Evolutionary conservation across 306 rosid species (phyloP).

Genomic region (Styphnolobium japonicum): DNA sequence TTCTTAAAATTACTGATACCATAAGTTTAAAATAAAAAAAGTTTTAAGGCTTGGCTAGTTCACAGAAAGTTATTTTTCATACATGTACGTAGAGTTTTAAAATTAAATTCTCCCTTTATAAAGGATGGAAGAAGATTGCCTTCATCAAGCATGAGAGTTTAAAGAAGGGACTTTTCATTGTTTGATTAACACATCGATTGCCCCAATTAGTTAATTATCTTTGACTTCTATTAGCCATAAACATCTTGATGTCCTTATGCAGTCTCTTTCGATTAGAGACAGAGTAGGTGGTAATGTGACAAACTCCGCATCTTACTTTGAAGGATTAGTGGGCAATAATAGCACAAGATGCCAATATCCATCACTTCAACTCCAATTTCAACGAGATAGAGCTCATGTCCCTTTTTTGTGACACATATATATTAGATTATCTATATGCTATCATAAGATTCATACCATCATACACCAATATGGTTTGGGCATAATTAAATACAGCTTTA

Average conservation of each 20-base stretch:
- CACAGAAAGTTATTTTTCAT: not conserved
- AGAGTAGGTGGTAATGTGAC: not conserved
- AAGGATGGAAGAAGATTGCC: not conserved
- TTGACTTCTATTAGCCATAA: constrained; percentile 18
- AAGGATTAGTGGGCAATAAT: not conserved
- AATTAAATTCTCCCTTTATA: constrained; percentile 7
- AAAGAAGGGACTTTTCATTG: constrained; percentile 17
- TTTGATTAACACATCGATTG: not conserved
- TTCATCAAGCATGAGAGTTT: constrained; percentile 7
- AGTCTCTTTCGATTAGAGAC: not conserved
- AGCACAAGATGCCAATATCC: not conserved
- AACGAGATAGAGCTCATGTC: not conserved
- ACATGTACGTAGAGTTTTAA: not conserved
- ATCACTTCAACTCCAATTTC: not conserved
- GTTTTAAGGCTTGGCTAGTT: not conserved
- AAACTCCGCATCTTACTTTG: constrained; percentile 5
- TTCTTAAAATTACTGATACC: not conserved
- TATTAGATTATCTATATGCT: not conserved
- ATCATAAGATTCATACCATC: not conserved
- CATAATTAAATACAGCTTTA: not conserved
- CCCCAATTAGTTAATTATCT: constrained; percentile 18
- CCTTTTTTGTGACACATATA: not conserved
- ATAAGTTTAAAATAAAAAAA: not conserved
- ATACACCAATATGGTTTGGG: not conserved
- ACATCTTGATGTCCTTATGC: not conserved